phyloP scores from a whole-genome alignment of 768 basidiomycete species.

The Trametes cingulata region DNA sequence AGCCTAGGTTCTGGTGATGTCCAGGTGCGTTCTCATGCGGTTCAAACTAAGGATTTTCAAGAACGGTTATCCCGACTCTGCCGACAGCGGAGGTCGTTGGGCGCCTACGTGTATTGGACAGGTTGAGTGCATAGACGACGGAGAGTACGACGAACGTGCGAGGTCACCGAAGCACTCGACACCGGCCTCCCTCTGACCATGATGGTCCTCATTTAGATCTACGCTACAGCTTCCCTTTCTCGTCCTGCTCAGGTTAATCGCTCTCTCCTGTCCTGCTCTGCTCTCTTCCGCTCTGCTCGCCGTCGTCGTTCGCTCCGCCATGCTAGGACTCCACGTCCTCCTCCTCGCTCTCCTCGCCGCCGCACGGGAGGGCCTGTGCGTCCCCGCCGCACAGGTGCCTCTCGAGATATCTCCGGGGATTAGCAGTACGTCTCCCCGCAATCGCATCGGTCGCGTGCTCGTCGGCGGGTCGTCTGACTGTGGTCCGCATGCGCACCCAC shows the following conservation, averaged over 20 bases:
- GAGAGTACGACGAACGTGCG: conserved; percentile 27
- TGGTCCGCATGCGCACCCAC: conserved; percentile 1
- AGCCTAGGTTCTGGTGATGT: too few relatives aligned
- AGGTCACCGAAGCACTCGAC: neutral
- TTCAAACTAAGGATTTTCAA: too few relatives aligned
- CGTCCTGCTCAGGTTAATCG: conserved; percentile 3
- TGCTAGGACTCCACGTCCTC: conserved; percentile 26
- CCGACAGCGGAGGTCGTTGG: neutral
- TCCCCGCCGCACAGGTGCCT: conserved; percentile 42
- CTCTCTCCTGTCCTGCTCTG: neutral
- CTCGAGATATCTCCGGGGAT: conserved; percentile 35
- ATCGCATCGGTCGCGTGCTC: conserved; percentile 7
- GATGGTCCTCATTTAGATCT: conserved; percentile 12
- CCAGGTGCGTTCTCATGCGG: too few relatives aligned
- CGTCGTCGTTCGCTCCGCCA: conserved; percentile 6
- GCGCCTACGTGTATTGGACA: neutral
- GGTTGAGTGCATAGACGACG: neutral
- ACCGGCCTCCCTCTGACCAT: neutral
- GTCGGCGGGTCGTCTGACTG: conserved; percentile 16
- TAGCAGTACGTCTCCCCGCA: conserved; percentile 26
- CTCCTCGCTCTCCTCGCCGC: conserved; percentile 26
- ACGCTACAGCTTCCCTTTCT: conserved; percentile 10
- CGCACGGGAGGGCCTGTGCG: conserved; percentile 33
- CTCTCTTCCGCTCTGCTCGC: neutral
- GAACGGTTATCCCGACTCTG: too few relatives aligned